Evolutionary conservation across 805 yeast genomes (phyloP).

Genomic region (Cyberlindnera samutprakarnensis): DNA sequence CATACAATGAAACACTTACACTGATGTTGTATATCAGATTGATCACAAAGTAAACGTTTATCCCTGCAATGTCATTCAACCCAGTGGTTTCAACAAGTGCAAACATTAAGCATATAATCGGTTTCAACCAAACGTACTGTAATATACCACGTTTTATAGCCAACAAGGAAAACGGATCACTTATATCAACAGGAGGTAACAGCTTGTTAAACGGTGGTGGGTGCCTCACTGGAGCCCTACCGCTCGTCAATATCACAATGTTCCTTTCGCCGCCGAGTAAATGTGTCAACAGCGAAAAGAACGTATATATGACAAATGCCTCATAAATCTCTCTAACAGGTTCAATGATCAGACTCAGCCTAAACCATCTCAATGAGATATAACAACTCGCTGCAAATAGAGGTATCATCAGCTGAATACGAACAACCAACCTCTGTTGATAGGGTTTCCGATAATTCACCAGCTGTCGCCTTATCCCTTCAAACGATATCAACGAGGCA

Average conservation of each 20-base stretch:
- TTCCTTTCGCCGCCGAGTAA: slow-evolving; percentile 89
- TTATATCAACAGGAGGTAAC: slow-evolving; percentile 61
- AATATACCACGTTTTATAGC: slow-evolving; percentile 75
- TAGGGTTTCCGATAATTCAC: slow-evolving; percentile 79
- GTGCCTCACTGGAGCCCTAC: slow-evolving; percentile 64
- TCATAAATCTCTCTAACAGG: slow-evolving; percentile 88
- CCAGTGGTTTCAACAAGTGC: slow-evolving; percentile 40
- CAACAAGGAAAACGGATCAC: slow-evolving; percentile 77
- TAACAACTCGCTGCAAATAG: slow-evolving; percentile 70
- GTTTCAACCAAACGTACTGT: slow-evolving; percentile 95
- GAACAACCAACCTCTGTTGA: slow-evolving; percentile 76
- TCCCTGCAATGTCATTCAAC: slow-evolving; percentile 28
- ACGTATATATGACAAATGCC: slow-evolving; percentile 92
- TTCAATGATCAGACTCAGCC: slow-evolving; percentile 43
- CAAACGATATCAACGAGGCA: slow-evolving; percentile 8
- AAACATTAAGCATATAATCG: slow-evolving; percentile 58
- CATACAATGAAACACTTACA: slow-evolving; percentile 76
- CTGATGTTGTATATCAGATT: slow-evolving; percentile 68
- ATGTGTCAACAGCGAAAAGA: slow-evolving; percentile 73
- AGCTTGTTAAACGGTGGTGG: slow-evolving; percentile 45
- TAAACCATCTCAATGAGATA: slow-evolving; percentile 41
- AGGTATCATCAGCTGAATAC: slow-evolving; percentile 80
- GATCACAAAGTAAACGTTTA: slow-evolving; percentile 53
- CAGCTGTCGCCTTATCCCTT: slow-evolving; percentile 33
- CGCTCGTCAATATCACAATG: slow-evolving; percentile 64